Percentiles rank a stretch among this genome's conserved stretches.
These are phyloP conservation scores for Botrytis porri DNA, from an alignment of 2,329 filamentous ascomycete species.

Conservation along the genomic window DNA sequence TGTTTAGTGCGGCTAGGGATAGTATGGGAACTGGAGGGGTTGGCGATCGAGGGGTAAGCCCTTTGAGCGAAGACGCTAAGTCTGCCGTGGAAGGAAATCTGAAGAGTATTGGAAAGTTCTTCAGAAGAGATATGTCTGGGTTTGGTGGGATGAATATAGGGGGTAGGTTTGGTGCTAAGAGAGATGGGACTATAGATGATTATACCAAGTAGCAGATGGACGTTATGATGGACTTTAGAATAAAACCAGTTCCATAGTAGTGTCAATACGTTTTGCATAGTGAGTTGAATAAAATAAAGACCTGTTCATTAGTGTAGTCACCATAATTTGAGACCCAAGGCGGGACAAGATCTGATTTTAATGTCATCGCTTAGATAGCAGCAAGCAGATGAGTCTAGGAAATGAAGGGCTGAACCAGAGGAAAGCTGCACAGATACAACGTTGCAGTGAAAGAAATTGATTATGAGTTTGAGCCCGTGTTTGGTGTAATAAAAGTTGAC, in stretches of 20 bases:
- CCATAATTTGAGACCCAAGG: background rate
- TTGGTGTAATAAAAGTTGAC: background rate
- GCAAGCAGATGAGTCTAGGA: background rate
- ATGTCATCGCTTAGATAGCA: background rate
- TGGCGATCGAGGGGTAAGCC: constrained; percentile 24
- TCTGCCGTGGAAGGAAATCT: constrained; percentile 87
- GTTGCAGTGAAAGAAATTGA: background rate
- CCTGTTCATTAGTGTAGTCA: no score
- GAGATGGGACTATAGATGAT: constrained; percentile 29
- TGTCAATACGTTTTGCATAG: background rate
- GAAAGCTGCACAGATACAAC: background rate
- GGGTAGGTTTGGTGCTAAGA: constrained; percentile 47
- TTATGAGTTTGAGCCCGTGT: background rate
- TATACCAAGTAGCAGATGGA: constrained; percentile 23
- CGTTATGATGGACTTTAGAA: background rate
- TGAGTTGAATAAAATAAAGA: background rate
- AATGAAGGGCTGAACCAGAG: background rate
- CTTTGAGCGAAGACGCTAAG: constrained; percentile 49
- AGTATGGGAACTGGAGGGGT: constrained; percentile 54
- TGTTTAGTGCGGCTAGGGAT: constrained; percentile 84
- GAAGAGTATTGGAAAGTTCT: constrained; percentile 95
- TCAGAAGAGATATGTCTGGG: constrained; percentile 79
- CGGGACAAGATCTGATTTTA: background rate
- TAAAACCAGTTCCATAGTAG: background rate
- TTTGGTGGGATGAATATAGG: constrained; percentile 63